These are phyloP conservation scores for Claviceps sorghi DNA, from an alignment of 2,329 filamentous ascomycete species.

Conservation along the genomic window DNA sequence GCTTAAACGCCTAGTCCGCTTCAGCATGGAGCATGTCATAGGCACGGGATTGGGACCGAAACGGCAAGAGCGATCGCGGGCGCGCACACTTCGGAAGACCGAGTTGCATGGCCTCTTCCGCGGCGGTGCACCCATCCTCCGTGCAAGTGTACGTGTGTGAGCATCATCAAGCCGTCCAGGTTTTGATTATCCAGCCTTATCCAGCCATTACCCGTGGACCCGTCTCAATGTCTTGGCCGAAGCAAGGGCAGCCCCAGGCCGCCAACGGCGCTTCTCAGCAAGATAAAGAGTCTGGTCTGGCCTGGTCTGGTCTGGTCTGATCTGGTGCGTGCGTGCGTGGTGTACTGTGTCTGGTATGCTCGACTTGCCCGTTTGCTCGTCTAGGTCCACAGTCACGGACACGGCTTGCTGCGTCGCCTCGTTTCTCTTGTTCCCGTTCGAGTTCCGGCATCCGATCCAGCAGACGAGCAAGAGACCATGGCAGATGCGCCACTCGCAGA, in stretches of 20 bases:
- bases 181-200: not conserved
- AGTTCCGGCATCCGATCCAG: not conserved
- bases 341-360: not conserved
- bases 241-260: not conserved
- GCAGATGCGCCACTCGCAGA: conserved; percentile 10
- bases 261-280: not conserved
- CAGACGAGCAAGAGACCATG: conserved; percentile 10
- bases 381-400: not conserved
- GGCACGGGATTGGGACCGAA: not conserved
- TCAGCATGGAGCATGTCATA: not conserved
- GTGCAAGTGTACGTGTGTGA: not conserved
- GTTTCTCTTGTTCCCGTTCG: not conserved
- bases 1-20: not conserved
- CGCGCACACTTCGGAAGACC: not conserved
- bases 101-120: not conserved
- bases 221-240: not conserved
- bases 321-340: not conserved
- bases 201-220: not conserved
- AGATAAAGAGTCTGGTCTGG: not conserved
- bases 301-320: not conserved
- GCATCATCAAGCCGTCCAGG: not conserved
- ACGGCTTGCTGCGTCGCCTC: not conserved
- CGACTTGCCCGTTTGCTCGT: not conserved
- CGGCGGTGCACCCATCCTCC: not conserved
- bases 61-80: not conserved